Base-by-base conservation (phyloP, 805 yeast species). In the Maudiozyma barnettii region DNA sequence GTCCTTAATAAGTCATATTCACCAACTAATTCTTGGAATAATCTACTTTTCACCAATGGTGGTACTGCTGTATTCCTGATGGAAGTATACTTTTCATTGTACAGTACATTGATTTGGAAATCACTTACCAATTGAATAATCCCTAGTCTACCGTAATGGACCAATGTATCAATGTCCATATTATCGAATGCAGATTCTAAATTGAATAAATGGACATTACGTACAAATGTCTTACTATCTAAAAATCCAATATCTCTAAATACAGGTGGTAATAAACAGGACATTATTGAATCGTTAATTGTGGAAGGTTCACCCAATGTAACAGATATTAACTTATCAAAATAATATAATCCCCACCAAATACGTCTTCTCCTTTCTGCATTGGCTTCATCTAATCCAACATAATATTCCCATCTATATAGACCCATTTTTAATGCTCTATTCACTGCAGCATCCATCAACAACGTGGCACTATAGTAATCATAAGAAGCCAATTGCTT, bases 371-470 rank as follows among this genome's bases (percentile, higher is more conserved):
- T 54, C 33, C 55, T 51, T 44, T 62, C 67, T 8, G 67, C 66
- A 2, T 49, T 43, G 7, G 44, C 49, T 47, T 63, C 66, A 43
- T 58, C 60, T 45, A 63, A 43, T 5, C 66, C 66, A n/a, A 61
- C 60, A 45, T 61, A 61, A 44, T 46, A 61, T 42, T 64, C 68
- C 68, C 68, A 64, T 16, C 65, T 54, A 9, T 56, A 51, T 4
- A 63, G 47, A 4, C 68, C 68, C 44, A 56, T 45, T n/a, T 45
- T 52, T 14, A 49, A 45, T 5, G 65, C 61, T 41, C 55, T 54
- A 31, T 54, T 53, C 2, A 57, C 41, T 1, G 61, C 59, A 16
- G 55, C 52, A 1, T 51, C 53, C n/a, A 58, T 39, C 2, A 59
- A 58, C 39, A 54, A 57, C 26, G 50, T 52, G 30, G 51, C 50